phyloP scores from a whole-genome alignment of 768 basidiomycete genomes.

The Gloeostereum incarnatum region DNA sequence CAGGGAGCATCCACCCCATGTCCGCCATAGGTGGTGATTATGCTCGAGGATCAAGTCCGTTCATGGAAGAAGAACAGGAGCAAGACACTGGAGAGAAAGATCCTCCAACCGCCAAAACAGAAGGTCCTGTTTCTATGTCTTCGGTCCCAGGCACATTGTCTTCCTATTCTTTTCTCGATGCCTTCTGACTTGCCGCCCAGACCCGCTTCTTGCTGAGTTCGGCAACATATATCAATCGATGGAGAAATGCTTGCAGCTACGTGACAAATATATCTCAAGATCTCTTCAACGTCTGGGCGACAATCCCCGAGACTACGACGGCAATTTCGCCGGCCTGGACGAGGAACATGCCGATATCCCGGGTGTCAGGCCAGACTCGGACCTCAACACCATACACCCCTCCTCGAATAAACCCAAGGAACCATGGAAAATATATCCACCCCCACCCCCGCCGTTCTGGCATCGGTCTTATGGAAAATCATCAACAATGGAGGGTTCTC shows the following conservation, averaged over 20 bases:
- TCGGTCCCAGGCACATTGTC: neutral
- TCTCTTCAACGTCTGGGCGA: constrained; percentile 92
- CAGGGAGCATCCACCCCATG: constrained; percentile 28
- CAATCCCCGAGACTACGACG: constrained; percentile 89
- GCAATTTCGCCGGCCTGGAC: constrained; percentile 59
- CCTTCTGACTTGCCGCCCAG: neutral
- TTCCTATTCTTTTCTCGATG: neutral
- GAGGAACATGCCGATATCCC: constrained; percentile 53
- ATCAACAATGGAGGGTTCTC: constrained; percentile 29
- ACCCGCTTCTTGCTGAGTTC: constrained; percentile 33
- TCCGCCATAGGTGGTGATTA: constrained; percentile 13
- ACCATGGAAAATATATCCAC: constrained; percentile 84
- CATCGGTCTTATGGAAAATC: constrained; percentile 57
- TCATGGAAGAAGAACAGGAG: constrained; percentile 23
- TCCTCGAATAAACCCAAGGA: constrained; percentile 11
- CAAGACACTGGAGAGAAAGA: constrained; percentile 13
- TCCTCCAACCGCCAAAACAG: constrained; percentile 1
- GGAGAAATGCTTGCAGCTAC: constrained; percentile 77
- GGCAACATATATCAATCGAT: constrained; percentile 59
- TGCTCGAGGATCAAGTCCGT: constrained; percentile 11
- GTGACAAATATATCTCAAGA: constrained; percentile 89
- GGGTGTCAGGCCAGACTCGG: constrained; percentile 57
- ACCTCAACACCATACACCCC: constrained; percentile 21
- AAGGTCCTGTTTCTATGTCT: neutral
- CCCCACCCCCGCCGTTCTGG: constrained; percentile 94